These are phyloP conservation scores for Starmera dryadoides DNA, from an alignment of 805 yeast species.

Conservation along the genomic window DNA sequence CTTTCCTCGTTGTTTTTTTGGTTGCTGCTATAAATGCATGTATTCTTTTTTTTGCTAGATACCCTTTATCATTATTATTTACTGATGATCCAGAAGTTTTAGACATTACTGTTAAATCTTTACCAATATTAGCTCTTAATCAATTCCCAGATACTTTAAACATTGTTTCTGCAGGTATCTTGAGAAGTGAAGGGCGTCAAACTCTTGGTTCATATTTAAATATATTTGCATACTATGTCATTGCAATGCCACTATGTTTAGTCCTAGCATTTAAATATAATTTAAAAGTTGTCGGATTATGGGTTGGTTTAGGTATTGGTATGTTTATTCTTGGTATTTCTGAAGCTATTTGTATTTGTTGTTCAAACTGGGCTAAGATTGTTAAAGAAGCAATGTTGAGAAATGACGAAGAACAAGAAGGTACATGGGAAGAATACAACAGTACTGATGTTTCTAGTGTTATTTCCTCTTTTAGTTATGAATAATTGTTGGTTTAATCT, in stretches of 20 bases:
- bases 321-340: slow-evolving; percentile 43
- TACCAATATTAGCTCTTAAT: slow-evolving; percentile 59
- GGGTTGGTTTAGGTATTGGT: slow-evolving; percentile 71
- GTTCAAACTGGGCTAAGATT: slow-evolving; percentile 47
- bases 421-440: slow-evolving; percentile 15
- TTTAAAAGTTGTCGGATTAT: slow-evolving; percentile 52
- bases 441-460: slow-evolving; percentile 16
- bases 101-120: slow-evolving; percentile 39
- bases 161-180: slow-evolving; percentile 62
- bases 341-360: slow-evolving; percentile 39
- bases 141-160: slow-evolving; percentile 68
- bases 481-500: not conserved
- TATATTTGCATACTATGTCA: slow-evolving; percentile 59
- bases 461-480: slow-evolving; percentile 6
- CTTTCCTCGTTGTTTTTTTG: slow-evolving; percentile 36
- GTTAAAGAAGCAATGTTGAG: slow-evolving; percentile 24
- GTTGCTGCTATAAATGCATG: slow-evolving; percentile 46
- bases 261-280: slow-evolving; percentile 44
- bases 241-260: slow-evolving; percentile 64
- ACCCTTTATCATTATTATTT: slow-evolving; percentile 49
- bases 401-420: slow-evolving; percentile 21
- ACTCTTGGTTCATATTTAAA: slow-evolving; percentile 65
- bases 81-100: slow-evolving; percentile 56
- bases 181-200: slow-evolving; percentile 75
- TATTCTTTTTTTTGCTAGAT: slow-evolving; percentile 37